Base-by-base conservation (phyloP, 2,329 filamentous ascomycete genomes). In the Fusarium lyarnte region DNA sequence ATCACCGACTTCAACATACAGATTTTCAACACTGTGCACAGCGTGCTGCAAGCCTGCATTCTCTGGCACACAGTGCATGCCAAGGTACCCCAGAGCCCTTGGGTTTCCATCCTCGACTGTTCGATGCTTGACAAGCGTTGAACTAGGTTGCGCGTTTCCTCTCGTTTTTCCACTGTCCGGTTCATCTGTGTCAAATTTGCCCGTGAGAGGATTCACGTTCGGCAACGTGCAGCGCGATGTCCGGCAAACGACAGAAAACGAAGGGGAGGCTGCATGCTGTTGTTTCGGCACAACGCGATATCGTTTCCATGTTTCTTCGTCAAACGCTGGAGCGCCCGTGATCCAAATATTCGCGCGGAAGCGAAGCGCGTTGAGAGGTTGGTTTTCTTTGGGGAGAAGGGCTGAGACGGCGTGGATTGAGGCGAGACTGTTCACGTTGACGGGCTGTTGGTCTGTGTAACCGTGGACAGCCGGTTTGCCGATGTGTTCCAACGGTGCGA, bases 61-160 rank as follows among this genome's bases (percentile, higher is more conserved):
- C 13, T 79, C 78, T 0, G 78, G 78, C 3, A 79, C 78, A n/a
- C 76, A 77, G 41, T 79, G 78, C 75, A 79, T 78, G 5, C 78
- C 78, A 19, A 79, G 33, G 25, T 79, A 79, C 0, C 78, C 78
- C 23, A 79, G 58, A 21, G 78, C 78, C 17, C 52, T 72, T 0
- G 70, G 72, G 14, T 79, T 79, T 4, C 78, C 78, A 16, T 66
- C 49, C 35, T 79, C 78, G 0, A 77, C 70, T 1, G 70, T 79
- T 1, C 78, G 69, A 21, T 75, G 21, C 33, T 73, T 51, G 1
- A 76, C 47, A 39, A 79, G 19, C 0, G 78, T 75, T 12, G 78
- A 74, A 19, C 77, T 78, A 1, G 78, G 78, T 58, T 79, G 78
- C 1, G 76, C 72, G 8, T 57, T 77, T 0, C 76, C 78, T 49